phyloP scores from a whole-genome alignment of 352 stramenopile species.

The Phytophthora colocasiae region DNA sequence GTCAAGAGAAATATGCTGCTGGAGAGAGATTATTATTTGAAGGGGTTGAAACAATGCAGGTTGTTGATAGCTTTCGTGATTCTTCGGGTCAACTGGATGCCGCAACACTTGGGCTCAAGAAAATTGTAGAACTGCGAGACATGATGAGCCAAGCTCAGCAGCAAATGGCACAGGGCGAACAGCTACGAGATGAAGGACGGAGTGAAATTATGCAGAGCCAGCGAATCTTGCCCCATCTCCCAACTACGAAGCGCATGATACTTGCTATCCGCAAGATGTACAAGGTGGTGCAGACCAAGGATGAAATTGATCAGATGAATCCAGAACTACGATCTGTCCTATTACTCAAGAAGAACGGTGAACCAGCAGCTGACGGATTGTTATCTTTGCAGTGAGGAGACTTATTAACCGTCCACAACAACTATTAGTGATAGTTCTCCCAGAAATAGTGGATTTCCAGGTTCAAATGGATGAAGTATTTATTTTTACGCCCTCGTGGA shows the following conservation, averaged over 20 bases:
- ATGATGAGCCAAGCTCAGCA: conserved; percentile 57
- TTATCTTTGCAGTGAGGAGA: conserved; percentile 7
- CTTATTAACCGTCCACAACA: not conserved
- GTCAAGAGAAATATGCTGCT: conserved; percentile 57
- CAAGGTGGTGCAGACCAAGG: conserved; percentile 71
- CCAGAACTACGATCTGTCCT: conserved; percentile 54
- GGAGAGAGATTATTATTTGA: conserved; percentile 64
- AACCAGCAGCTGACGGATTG: conserved; percentile 4
- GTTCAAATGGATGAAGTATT: conserved; percentile 8
- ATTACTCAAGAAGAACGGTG: conserved; percentile 36
- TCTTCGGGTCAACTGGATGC: conserved; percentile 59
- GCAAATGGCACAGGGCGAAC: conserved; percentile 42
- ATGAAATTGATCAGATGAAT: conserved; percentile 75
- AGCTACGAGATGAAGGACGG: conserved; percentile 50
- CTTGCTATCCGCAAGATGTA: conserved; percentile 59
- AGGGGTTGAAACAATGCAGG: conserved; percentile 40
- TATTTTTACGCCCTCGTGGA: conserved; percentile 32
- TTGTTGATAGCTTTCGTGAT: conserved; percentile 58
- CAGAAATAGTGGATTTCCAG: conserved; percentile 32
- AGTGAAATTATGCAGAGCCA: conserved; percentile 48
- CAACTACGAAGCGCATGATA: conserved; percentile 66
- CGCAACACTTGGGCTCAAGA: conserved; percentile 61
- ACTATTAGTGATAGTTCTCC: conserved; percentile 11
- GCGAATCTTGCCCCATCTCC: conserved; percentile 60
- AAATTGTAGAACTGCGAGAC: conserved; percentile 58